Evolutionary conservation across 148 eudicot species (phyloP), one percentile per base, ranked within the genome.

Genomic region (Suaeda aralocaspica): DNA sequence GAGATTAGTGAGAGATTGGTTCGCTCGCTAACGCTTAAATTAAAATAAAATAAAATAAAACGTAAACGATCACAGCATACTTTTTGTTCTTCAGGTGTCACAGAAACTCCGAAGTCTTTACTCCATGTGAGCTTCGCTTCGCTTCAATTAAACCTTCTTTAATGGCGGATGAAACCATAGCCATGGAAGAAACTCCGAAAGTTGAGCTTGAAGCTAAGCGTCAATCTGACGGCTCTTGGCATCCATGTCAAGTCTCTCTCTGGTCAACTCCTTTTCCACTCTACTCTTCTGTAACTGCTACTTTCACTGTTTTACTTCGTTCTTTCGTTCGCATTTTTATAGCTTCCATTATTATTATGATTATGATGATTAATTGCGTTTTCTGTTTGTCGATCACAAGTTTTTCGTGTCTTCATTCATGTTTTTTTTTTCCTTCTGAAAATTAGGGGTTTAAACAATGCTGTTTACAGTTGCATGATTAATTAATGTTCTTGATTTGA

Each of bases 231-330:
- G 73, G 59, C 46, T 86, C 90, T 76, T 86, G 90, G 90, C 87
- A 86, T 58, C 86, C 86, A 19, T 86, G 90, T 76, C 81, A 71
- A 61, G 80, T 86, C 45, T 86, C 85, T 72, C 78, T 84, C 69
- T 63, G 87, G 89, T 86, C 49, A n/a, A 19, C 42, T 67, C 58
- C 11, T 46, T 45, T 25, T 55, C 57, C 49, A 60, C 16, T 62
- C 49, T 25, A 1, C 29, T 39, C 26, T 41, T 19, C 56, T 69
- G 18, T 57, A 42, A 6, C 25, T 48, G 1, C 15, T 48, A 48
- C 19, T 0, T 52, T n/a, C n/a, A n/a, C n/a, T n/a, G n/a, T n/a
- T 18, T 44, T 58, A 16, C 33, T 69, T 59, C 39, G 12, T 48
- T 15, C 41, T 45, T 45, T 69, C 24, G n/a, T 8, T 16, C 18